Percentiles rank a stretch among this genome's conserved stretches.
Evolutionary conservation across 371 early-diverging fungal species (phyloP).

Genomic region (Apophysomyces sp.): DNA sequence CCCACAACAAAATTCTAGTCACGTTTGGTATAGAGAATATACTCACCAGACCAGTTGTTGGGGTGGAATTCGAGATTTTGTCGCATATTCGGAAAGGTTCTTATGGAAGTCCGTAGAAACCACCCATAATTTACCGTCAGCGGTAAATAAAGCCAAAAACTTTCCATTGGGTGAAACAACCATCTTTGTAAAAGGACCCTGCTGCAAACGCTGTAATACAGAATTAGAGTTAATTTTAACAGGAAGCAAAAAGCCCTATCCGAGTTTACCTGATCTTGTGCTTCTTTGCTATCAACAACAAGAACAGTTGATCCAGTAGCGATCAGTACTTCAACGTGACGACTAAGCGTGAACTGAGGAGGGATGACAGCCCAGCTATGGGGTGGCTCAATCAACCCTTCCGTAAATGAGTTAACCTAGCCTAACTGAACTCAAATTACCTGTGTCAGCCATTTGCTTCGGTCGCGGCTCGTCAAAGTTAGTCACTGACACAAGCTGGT

Average conservation of each 20-base stretch:
- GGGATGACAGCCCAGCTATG: constrained; percentile 89
- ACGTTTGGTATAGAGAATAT: background rate
- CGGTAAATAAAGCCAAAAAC: constrained; percentile 82
- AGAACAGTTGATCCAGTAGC: constrained; percentile 78
- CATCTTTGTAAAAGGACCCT: constrained; percentile 91
- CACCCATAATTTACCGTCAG: constrained; percentile 85
- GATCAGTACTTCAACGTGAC: constrained; percentile 88
- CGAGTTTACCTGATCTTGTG: constrained; percentile 75
- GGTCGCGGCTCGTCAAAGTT: constrained; percentile 88
- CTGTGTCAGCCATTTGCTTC: constrained; percentile 73
- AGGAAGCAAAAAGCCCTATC: constrained; percentile 1
- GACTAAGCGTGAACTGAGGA: constrained; percentile 83
- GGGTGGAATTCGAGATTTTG: constrained; percentile 67
- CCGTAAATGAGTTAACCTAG: background rate
- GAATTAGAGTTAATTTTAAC: background rate
- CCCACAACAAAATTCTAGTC: background rate
- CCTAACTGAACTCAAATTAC: constrained; percentile 13
- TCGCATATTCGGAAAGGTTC: constrained; percentile 83
- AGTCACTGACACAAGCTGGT: constrained; percentile 77
- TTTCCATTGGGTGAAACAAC: constrained; percentile 93
- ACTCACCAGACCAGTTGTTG: constrained; percentile 83
- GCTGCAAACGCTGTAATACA: constrained; percentile 62
- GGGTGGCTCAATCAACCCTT: constrained; percentile 66
- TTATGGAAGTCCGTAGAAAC: constrained; percentile 95
- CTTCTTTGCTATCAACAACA: constrained; percentile 77